Conservation (phyloP, 805 yeast genomes). For the Komagataella pseudopastoris region DNA sequence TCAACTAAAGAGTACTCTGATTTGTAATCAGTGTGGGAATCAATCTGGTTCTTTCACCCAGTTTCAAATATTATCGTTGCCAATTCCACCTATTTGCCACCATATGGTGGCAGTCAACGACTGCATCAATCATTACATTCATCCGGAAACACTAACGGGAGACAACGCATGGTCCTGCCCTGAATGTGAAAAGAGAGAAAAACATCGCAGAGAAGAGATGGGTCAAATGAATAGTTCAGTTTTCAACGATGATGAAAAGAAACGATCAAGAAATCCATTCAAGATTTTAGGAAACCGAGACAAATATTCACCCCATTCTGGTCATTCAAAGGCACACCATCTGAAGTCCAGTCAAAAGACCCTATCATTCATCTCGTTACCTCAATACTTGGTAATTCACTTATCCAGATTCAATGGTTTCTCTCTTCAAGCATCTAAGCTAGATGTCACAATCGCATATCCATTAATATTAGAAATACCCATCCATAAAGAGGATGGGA, state of each 20-base stretch:
- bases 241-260: slow-evolving; percentile 15
- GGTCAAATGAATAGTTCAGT: slow-evolving; percentile 6
- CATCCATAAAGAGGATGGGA: slow-evolving; percentile 16
- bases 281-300: slow-evolving; percentile 4
- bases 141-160: slow-evolving; percentile 52
- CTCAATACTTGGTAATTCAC: slow-evolving; percentile 21
- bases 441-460: slow-evolving; percentile 37
- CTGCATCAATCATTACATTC: slow-evolving; percentile 46
- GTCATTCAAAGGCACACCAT: slow-evolving; percentile 10
- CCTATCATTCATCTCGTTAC: slow-evolving; percentile 3
- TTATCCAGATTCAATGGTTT: slow-evolving; percentile 25
- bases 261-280: slow-evolving; percentile 11
- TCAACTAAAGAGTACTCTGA: slow-evolving; percentile 50
- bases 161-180: slow-evolving; percentile 85
- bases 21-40: slow-evolving; percentile 53
- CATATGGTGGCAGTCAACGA: slow-evolving; percentile 38
- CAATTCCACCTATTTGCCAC: slow-evolving; percentile 30
- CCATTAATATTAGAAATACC: slow-evolving; percentile 40
- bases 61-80: slow-evolving; percentile 49
- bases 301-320: slow-evolving; percentile 6
- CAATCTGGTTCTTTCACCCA: slow-evolving; percentile 46
- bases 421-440: slow-evolving; percentile 38
- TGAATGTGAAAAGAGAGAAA: slow-evolving; percentile 31
- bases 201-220: slow-evolving; percentile 1
- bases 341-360: slow-evolving; percentile 3